Evolutionary conservation across 2,329 filamentous ascomycete species (phyloP).

Genomic region (Aspergillus bombycis): DNA sequence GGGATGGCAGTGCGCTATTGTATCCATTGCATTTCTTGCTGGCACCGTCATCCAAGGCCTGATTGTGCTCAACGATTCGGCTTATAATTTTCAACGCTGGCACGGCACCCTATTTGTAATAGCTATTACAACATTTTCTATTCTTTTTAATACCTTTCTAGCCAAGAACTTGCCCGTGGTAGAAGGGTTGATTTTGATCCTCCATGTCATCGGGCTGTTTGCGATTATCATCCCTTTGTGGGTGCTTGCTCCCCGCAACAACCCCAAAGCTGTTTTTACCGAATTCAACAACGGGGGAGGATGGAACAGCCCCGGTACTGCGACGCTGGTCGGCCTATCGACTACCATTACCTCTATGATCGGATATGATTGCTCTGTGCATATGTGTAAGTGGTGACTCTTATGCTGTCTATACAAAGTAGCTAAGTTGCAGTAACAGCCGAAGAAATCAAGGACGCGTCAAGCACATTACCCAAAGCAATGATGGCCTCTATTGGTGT

Average conservation of each 20-base stretch:
- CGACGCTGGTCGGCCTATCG: constrained; percentile 44
- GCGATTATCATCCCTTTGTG: constrained; percentile 48
- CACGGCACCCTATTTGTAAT: constrained; percentile 50
- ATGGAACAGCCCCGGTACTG: constrained; percentile 43
- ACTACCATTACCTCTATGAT: constrained; percentile 46
- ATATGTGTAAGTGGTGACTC: constrained; percentile 44
- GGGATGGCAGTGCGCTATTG: constrained; percentile 51
- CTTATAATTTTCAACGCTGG: constrained; percentile 47
- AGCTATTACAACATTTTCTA: constrained; percentile 43
- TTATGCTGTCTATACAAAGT: not conserved
- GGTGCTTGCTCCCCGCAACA: constrained; percentile 45
- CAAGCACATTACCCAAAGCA: constrained; percentile 54
- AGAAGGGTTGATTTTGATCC: constrained; percentile 44
- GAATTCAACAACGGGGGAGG: constrained; percentile 46
- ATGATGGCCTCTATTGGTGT: constrained; percentile 54
- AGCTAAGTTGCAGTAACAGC: constrained; percentile 27
- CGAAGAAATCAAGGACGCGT: constrained; percentile 51
- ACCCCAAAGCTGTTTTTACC: constrained; percentile 43
- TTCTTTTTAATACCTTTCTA: constrained; percentile 48
- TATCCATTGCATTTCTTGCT: constrained; percentile 48
- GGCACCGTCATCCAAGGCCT: constrained; percentile 52
- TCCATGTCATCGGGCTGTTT: constrained; percentile 48
- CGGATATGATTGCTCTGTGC: constrained; percentile 48
- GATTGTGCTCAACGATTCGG: constrained; percentile 47
- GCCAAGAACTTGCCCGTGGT: constrained; percentile 43